These are phyloP conservation scores for Trapa incisa DNA, from an alignment of 345 rosid genomes.

Conservation along the genomic window DNA sequence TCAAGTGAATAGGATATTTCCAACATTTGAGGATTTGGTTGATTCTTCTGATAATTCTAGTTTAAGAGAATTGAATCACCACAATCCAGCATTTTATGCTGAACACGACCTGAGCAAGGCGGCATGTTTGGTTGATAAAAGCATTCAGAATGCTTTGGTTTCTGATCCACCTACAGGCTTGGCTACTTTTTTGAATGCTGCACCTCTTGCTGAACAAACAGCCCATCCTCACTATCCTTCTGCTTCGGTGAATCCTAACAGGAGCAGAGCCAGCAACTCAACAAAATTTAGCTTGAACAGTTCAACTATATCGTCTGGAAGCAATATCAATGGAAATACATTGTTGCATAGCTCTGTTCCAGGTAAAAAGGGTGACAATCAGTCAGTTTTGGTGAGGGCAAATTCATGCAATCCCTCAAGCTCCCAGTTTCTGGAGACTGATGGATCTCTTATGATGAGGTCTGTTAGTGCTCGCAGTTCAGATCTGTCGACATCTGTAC, in stretches of 20 bases:
- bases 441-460: slow-evolving; percentile 8
- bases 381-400: slow-evolving; percentile 16
- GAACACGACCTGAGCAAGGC: slow-evolving; percentile 18
- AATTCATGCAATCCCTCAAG: slow-evolving; percentile 12
- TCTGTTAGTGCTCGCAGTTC: slow-evolving; percentile 8
- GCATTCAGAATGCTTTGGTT: slow-evolving; percentile 15
- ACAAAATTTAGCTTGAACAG: slow-evolving; percentile 20
- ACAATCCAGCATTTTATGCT: slow-evolving; percentile 15
- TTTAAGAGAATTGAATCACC: slow-evolving; percentile 17
- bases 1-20: slow-evolving; percentile 38
- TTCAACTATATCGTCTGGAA: slow-evolving; percentile 24
- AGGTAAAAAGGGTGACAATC: slow-evolving; percentile 10
- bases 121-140: slow-evolving; percentile 7
- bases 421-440: slow-evolving; percentile 16
- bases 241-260: slow-evolving; percentile 14
- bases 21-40: slow-evolving; percentile 60
- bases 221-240: slow-evolving; percentile 16
- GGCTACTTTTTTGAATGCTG: slow-evolving; percentile 51
- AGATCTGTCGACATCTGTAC: slow-evolving; percentile 11
- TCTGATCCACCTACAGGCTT: slow-evolving; percentile 19
- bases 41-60: slow-evolving; percentile 37
- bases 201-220: slow-evolving; percentile 21
- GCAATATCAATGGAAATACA: background rate
- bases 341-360: slow-evolving; percentile 16
- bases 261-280: slow-evolving; percentile 13